phyloP scores from a whole-genome alignment of 805 yeast species.

The Saccharomycopsis sp. region DNA sequence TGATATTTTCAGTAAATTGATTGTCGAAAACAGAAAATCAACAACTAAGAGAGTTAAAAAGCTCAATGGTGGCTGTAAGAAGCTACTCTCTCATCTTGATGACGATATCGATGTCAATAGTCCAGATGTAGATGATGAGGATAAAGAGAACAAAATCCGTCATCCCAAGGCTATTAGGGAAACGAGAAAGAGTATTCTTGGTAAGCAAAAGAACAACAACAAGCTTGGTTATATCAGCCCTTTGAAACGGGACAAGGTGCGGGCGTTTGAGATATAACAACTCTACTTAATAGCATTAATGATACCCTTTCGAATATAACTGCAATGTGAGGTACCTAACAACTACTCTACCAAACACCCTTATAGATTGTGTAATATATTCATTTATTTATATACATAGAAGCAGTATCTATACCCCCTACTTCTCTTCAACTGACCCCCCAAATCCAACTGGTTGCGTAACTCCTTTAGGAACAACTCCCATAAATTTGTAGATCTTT shows the following conservation, averaged over 20 bases:
- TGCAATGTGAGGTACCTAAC: too few species aligned
- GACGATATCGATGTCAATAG: not conserved
- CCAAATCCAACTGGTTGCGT: conserved; percentile 51
- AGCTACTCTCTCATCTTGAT: not conserved
- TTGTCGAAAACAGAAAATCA: not conserved
- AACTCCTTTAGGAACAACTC: conserved; percentile 43
- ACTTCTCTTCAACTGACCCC: conserved; percentile 23
- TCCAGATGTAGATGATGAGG: not conserved
- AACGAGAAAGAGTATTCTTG: conserved; percentile 1
- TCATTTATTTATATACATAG: not conserved
- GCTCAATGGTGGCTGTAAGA: not conserved
- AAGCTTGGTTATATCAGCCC: not conserved
- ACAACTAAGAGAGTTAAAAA: not conserved
- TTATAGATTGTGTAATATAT: not conserved
- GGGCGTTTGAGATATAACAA: not conserved
- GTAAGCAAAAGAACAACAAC: not conserved
- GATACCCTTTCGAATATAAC: too few species aligned
- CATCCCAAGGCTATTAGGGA: not conserved
- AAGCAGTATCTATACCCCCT: not conserved
- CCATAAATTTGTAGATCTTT: conserved; percentile 63
- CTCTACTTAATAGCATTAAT: too few species aligned
- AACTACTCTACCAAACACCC: too few species aligned
- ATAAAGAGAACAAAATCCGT: not conserved
- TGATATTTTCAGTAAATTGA: not conserved
- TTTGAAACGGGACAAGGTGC: not conserved